phyloP scores from a whole-genome alignment of 148 eudicot species.

The Amaranthus hypochondriacus region DNA sequence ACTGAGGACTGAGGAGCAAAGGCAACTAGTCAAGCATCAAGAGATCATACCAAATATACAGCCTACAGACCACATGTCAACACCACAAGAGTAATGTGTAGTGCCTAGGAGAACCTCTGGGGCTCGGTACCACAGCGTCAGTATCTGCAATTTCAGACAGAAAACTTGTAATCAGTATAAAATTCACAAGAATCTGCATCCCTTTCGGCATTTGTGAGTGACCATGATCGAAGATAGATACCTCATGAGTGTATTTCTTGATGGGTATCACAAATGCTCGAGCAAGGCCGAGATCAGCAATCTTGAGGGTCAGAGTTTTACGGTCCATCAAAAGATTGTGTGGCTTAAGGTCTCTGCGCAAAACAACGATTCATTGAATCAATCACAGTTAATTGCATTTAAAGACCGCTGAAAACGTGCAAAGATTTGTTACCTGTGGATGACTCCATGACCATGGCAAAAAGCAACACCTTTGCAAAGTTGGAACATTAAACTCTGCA shows the following conservation, averaged over 20 bases:
- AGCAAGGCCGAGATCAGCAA: slow-evolving; percentile 94
- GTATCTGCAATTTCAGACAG: slow-evolving; percentile 46
- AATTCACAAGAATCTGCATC: neutral
- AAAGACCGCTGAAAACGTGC: neutral
- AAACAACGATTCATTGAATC: neutral
- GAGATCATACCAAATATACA: slow-evolving; percentile 79
- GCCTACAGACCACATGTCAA: slow-evolving; percentile 99
- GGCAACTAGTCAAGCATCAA: neutral
- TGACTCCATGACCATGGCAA: slow-evolving; percentile 91
- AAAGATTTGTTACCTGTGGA: slow-evolving; percentile 53
- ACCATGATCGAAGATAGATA: slow-evolving; percentile 8
- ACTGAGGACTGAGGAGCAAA: no score
- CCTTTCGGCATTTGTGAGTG: neutral
- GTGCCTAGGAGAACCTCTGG: slow-evolving; percentile 94
- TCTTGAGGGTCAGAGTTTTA: slow-evolving; percentile 66
- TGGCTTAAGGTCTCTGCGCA: slow-evolving; percentile 84
- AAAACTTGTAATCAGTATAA: neutral
- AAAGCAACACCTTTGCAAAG: slow-evolving; percentile 96
- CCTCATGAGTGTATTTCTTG: slow-evolving; percentile 98
- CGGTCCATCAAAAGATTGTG: slow-evolving; percentile 97
- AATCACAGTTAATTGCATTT: neutral
- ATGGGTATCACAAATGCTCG: slow-evolving; percentile 80
- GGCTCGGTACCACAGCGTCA: slow-evolving; percentile 95
- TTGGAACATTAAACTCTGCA: slow-evolving; percentile 92
- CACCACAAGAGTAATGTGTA: slow-evolving; percentile 90